phyloP scores from a whole-genome alignment of 2,329 filamentous ascomycete genomes.

The Tolypocladium capitatum region DNA sequence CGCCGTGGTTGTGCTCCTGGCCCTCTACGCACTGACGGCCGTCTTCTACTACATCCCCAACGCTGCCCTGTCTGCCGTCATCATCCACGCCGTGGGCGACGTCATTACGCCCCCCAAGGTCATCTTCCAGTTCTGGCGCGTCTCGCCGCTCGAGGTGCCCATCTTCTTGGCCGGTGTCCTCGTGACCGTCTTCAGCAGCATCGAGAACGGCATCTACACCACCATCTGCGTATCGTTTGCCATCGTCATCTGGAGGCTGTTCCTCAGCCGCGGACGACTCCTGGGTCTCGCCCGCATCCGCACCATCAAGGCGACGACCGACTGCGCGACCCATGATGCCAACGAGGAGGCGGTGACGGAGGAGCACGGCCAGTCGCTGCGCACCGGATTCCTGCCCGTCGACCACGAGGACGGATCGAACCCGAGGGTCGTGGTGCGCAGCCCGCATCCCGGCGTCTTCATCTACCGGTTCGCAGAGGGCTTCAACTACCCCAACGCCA shows the following conservation, averaged over 20 bases:
- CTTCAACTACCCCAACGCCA: constrained; percentile 43
- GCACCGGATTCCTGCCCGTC: constrained; percentile 32
- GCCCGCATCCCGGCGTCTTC: constrained; percentile 39
- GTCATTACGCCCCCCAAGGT: constrained; percentile 72
- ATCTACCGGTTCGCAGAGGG: constrained; percentile 42
- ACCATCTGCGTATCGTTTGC: constrained; percentile 59
- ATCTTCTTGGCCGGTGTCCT: constrained; percentile 81
- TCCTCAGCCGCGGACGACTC: constrained; percentile 67
- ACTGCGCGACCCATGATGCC: constrained; percentile 17
- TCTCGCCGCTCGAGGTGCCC: constrained; percentile 67
- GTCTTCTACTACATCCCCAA: constrained; percentile 86
- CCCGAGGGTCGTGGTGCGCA: constrained; percentile 28
- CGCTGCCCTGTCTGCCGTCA: constrained; percentile 63
- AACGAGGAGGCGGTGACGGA: constrained; percentile 20
- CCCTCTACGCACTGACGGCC: constrained; percentile 68
- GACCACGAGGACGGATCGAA: constrained; percentile 38
- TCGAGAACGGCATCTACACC: constrained; percentile 78
- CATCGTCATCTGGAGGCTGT: constrained; percentile 62
- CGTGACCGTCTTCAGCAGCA: constrained; percentile 66
- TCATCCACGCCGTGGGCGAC: constrained; percentile 83
- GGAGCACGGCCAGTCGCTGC: constrained; percentile 30
- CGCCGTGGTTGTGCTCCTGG: constrained; percentile 65
- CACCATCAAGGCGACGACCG: constrained; percentile 66
- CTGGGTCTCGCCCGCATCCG: constrained; percentile 71
- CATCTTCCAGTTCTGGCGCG: constrained; percentile 78